Percentiles rank a stretch among this genome's conserved stretches.
Conservation (phyloP, 2,329 filamentous ascomycete species). For the Talaromyces albobiverticillius region DNA sequence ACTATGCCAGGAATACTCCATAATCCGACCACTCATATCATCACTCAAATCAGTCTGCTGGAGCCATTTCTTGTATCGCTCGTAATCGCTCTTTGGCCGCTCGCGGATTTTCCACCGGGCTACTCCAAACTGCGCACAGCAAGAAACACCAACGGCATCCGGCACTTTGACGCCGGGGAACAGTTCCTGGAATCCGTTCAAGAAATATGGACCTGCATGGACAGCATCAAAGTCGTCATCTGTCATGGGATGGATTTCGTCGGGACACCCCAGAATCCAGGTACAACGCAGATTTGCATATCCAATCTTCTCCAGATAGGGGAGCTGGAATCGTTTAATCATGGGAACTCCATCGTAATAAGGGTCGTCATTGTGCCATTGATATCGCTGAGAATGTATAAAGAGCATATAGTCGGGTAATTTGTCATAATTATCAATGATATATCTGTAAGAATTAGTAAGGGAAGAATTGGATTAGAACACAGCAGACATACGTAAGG, state of each 20-base stretch:
- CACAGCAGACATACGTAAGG: slow-evolving; percentile 33
- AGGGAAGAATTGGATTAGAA: no score
- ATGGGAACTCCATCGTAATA: slow-evolving; percentile 51
- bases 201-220: slow-evolving; percentile 50
- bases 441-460: slow-evolving; percentile 34
- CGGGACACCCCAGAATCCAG: slow-evolving; percentile 52
- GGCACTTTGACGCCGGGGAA: slow-evolving; percentile 44
- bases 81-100: slow-evolving; percentile 48
- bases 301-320: slow-evolving; percentile 48
- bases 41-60: slow-evolving; percentile 46
- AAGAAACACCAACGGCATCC: slow-evolving; percentile 47
- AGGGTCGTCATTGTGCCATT: slow-evolving; percentile 52
- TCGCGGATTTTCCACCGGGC: slow-evolving; percentile 46
- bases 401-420: slow-evolving; percentile 42
- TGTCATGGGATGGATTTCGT: slow-evolving; percentile 47
- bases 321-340: slow-evolving; percentile 48
- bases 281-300: slow-evolving; percentile 56
- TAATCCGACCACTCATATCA: slow-evolving; percentile 50
- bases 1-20: slow-evolving; percentile 62
- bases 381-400: slow-evolving; percentile 38
- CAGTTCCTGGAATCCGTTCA: slow-evolving; percentile 48
- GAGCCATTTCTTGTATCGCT: slow-evolving; percentile 49
- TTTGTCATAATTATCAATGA: slow-evolving; percentile 41
- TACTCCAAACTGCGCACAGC: slow-evolving; percentile 56
- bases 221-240: slow-evolving; percentile 43